A percentile compares a stretch with the other conserved stretches of the same genome.
Evolutionary conservation across 495 filamentous ascomycete genomes (phyloP).

Genomic region (Hypoxylon lenormandii): DNA sequence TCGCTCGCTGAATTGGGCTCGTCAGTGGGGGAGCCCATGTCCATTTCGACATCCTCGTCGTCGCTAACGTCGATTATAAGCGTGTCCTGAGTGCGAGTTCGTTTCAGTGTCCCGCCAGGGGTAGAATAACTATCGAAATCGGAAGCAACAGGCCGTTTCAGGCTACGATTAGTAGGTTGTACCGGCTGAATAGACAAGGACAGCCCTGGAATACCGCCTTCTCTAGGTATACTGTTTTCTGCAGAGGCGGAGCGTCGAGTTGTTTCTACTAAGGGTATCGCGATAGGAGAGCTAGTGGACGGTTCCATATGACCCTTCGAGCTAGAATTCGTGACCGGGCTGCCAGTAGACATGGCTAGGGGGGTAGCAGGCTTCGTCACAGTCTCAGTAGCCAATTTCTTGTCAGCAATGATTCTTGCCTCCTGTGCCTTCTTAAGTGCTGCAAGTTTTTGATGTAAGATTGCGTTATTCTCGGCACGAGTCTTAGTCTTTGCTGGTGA

Average conservation of each 20-base stretch:
- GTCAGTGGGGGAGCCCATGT: conserved; percentile 61
- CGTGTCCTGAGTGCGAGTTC: conserved; percentile 63
- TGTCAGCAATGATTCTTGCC: conserved; percentile 51
- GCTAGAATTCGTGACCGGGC: not conserved
- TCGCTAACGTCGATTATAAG: conserved; percentile 84
- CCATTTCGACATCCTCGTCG: conserved; percentile 63
- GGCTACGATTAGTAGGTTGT: conserved; percentile 46
- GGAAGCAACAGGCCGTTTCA: conserved; percentile 86
- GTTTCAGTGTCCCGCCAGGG: conserved; percentile 65
- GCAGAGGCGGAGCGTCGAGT: conserved; percentile 25
- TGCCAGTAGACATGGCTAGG: not conserved
- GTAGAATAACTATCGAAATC: conserved; percentile 76
- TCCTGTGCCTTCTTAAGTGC: conserved; percentile 62
- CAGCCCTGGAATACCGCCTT: conserved; percentile 43
- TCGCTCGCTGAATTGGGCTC: conserved; percentile 47
- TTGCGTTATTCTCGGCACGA: conserved; percentile 59
- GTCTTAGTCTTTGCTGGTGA: conserved; percentile 50
- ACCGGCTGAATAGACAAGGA: conserved; percentile 37
- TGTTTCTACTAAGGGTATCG: conserved; percentile 2
- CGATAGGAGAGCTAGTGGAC: not conserved
- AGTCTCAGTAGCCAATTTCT: conserved; percentile 32
- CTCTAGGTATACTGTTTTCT: conserved; percentile 29
- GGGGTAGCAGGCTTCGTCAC: conserved; percentile 15
- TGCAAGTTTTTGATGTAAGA: conserved; percentile 62
- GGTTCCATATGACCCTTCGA: not conserved